Percentiles rank a stretch among this genome's conserved stretches.
phyloP scores from a whole-genome alignment of 768 basidiomycete species.

The Chlorophyllum brunneum region DNA sequence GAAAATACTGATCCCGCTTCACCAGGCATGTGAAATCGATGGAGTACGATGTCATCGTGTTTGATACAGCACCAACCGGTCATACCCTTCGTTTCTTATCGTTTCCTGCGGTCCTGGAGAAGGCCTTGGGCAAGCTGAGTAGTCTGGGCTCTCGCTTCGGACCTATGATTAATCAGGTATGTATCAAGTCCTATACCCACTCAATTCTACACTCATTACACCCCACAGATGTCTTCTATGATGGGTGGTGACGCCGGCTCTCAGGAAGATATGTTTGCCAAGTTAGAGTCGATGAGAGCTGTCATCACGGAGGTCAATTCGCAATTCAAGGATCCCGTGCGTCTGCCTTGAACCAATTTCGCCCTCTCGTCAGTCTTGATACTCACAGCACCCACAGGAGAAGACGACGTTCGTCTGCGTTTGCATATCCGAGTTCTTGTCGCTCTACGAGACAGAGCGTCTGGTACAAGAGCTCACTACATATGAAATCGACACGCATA shows the following conservation, averaged over 20 bases:
- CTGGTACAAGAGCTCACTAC: constrained; percentile 93
- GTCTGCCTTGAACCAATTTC: constrained; percentile 29
- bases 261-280: constrained; percentile 98
- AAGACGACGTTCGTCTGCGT: constrained; percentile 99
- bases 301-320: constrained; percentile 98
- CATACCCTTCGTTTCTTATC: constrained; percentile 98
- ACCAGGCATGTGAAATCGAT: constrained; percentile 97
- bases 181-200: not conserved
- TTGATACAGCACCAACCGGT: constrained; percentile 98
- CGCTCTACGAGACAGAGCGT: constrained; percentile 97
- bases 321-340: constrained; percentile 97
- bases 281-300: constrained; percentile 93
- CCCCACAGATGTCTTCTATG: constrained; percentile 81
- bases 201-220: not conserved
- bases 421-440: constrained; percentile 97
- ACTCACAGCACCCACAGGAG: constrained; percentile 49
- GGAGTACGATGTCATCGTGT: constrained; percentile 99
- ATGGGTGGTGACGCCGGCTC: constrained; percentile 90
- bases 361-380: not conserved
- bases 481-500: constrained; percentile 97
- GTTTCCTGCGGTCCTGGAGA: constrained; percentile 98
- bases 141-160: constrained; percentile 93
- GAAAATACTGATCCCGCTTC: constrained; percentile 3
- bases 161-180: constrained; percentile 88
- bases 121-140: constrained; percentile 93